Percentiles rank a stretch among this genome's conserved stretches.
These are phyloP conservation scores for Curvularia spicifera DNA, from an alignment of 2,329 filamentous ascomycete genomes.

Conservation along the genomic window DNA sequence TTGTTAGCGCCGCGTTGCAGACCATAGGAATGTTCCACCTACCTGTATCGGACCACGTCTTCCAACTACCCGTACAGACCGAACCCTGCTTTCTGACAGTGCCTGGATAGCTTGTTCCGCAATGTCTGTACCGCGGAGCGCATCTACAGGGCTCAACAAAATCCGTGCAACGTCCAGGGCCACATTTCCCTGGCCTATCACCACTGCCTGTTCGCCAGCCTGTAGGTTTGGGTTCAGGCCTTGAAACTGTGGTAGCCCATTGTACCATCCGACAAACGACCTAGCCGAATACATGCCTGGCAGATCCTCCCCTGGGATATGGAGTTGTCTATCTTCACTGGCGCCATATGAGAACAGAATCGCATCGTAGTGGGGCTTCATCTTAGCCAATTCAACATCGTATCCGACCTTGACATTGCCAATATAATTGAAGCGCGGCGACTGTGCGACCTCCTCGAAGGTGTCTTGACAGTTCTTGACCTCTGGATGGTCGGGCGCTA, in stretches of 20 bases:
- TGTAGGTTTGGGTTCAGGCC: conserved; percentile 75
- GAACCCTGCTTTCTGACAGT: conserved; percentile 74
- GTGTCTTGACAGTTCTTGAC: conserved; percentile 99
- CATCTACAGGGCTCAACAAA: conserved; percentile 76
- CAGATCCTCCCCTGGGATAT: conserved; percentile 79
- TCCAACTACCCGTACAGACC: conserved; percentile 84
- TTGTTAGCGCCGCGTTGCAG: neutral
- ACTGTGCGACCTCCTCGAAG: conserved; percentile 85
- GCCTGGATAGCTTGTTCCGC: conserved; percentile 80
- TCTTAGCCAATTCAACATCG: conserved; percentile 68
- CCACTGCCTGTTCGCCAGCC: conserved; percentile 78
- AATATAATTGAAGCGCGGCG: conserved; percentile 84
- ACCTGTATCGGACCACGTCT: conserved; percentile 88
- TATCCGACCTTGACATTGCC: conserved; percentile 85
- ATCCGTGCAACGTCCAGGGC: conserved; percentile 92
- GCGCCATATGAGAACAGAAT: conserved; percentile 94
- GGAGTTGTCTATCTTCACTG: conserved; percentile 78
- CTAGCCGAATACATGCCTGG: conserved; percentile 84
- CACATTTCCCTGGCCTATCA: conserved; percentile 96
- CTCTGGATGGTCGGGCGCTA: conserved; percentile 97
- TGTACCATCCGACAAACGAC: conserved; percentile 98
- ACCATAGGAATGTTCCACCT: conserved; percentile 29
- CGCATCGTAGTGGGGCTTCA: conserved; percentile 87
- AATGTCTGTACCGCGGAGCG: conserved; percentile 83
- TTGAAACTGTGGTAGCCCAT: conserved; percentile 85